Conservation (phyloP, 805 yeast species). For the Metschnikowia shivogae region DNA sequence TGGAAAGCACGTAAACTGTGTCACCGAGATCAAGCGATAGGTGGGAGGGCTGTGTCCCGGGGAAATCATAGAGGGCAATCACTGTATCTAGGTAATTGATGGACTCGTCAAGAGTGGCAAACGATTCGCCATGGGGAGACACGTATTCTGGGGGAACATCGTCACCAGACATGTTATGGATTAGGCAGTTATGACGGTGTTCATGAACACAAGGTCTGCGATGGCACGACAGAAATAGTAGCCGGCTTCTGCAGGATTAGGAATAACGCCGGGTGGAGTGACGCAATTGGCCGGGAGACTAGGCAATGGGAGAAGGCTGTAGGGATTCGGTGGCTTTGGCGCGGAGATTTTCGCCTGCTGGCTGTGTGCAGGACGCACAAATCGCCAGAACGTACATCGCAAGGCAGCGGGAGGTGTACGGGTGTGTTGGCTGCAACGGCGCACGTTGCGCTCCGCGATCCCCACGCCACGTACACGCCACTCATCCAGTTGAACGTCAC, state of each 20-base stretch:
- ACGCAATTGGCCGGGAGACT: no score
- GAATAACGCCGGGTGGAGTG: no score
- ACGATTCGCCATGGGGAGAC: constrained; percentile 24
- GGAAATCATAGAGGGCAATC: constrained; percentile 53
- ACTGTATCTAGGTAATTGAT: constrained; percentile 52
- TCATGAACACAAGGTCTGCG: background rate
- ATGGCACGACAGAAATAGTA: background rate
- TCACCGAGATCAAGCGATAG: constrained; percentile 61
- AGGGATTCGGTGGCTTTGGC: no score
- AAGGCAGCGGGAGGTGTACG: no score
- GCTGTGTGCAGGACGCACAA: no score
- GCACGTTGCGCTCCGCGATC: background rate
- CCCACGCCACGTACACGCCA: background rate
- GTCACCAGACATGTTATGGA: constrained; percentile 18
- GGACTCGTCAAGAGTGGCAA: constrained; percentile 7
- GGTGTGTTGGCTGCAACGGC: constrained; percentile 1
- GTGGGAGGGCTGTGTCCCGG: constrained; percentile 48
- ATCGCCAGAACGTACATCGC: no score
- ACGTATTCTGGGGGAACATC: constrained; percentile 41
- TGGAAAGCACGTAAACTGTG: constrained; percentile 62
- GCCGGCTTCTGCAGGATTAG: no score
- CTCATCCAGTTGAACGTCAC: no score
- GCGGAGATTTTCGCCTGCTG: no score
- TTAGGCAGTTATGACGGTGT: background rate
- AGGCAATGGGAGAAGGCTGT: no score